A percentile compares a stretch with the other conserved stretches of the same genome.
Evolutionary conservation across 805 yeast species (phyloP).

Genomic region (Jamesozyma lodderae): DNA sequence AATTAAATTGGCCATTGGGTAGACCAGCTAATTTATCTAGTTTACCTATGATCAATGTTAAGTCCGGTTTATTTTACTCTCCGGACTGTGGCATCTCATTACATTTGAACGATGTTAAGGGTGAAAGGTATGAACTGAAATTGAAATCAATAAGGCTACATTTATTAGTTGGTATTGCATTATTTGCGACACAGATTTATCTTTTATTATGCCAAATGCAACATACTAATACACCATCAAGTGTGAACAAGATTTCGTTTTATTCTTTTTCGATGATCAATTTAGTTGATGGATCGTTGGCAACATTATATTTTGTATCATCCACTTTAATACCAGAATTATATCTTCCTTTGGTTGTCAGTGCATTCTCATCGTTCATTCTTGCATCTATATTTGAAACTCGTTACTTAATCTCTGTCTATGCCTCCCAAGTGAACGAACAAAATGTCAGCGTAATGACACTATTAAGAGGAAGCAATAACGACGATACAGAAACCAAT

Average conservation of each 20-base stretch:
- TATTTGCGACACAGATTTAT: constrained; percentile 45
- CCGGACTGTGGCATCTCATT: constrained; percentile 79
- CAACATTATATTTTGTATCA: constrained; percentile 51
- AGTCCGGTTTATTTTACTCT: constrained; percentile 59
- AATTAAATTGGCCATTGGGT: constrained; percentile 66
- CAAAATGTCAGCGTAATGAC: constrained; percentile 57
- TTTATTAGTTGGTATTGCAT: constrained; percentile 36
- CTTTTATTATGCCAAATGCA: constrained; percentile 63
- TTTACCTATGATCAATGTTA: constrained; percentile 48
- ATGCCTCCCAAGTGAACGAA: constrained; percentile 65
- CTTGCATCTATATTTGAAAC: constrained; percentile 68
- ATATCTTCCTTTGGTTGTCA: constrained; percentile 58
- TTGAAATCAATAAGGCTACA: constrained; percentile 33
- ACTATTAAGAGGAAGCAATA: constrained; percentile 46
- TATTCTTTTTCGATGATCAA: constrained; percentile 58
- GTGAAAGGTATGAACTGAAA: constrained; percentile 47
- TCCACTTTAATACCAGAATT: constrained; percentile 47
- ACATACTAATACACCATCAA: constrained; percentile 67
- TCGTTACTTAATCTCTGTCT: constrained; percentile 60
- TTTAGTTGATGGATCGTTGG: constrained; percentile 58
- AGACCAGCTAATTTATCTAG: constrained; percentile 47
- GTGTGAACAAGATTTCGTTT: constrained; percentile 63
- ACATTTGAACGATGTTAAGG: constrained; percentile 33
- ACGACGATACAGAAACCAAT: constrained; percentile 12
- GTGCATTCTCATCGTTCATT: constrained; percentile 60